These are phyloP conservation scores for Boletus sp. DNA, from an alignment of 1,284 basidiomycete species.

Conservation along the genomic window DNA sequence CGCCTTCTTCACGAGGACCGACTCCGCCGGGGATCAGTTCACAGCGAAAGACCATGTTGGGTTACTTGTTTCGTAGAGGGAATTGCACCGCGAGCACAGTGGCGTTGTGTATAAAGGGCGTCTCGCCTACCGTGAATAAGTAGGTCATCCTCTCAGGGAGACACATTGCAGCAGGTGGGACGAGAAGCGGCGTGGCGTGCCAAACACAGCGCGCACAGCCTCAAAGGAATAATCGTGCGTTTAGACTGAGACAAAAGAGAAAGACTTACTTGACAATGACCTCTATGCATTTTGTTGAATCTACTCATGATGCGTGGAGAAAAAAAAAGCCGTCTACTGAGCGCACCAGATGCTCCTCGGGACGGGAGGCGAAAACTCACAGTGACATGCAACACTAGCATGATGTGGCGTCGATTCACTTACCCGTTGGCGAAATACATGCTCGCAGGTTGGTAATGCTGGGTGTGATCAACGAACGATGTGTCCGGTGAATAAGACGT, in stretches of 20 bases:
- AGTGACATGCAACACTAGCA: constrained; percentile 3
- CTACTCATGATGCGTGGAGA: constrained; percentile 64
- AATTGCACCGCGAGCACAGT: constrained; percentile 54
- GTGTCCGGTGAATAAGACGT: constrained; percentile 63
- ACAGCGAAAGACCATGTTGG: constrained; percentile 69
- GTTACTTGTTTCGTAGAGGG: constrained; percentile 56
- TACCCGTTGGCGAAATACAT: constrained; percentile 60
- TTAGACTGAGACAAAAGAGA: constrained; percentile 9
- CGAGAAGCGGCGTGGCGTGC: neutral
- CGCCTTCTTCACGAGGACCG: constrained; percentile 40
- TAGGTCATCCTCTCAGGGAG: constrained; percentile 43
- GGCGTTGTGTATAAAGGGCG: constrained; percentile 52
- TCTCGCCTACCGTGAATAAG: constrained; percentile 73
- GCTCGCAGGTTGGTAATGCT: constrained; percentile 56
- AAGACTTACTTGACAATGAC: constrained; percentile 51
- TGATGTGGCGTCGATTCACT: constrained; percentile 13
- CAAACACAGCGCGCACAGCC: constrained; percentile 4
- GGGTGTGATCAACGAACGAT: constrained; percentile 46
- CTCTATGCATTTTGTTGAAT: constrained; percentile 63
- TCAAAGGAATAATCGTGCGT: constrained; percentile 14
- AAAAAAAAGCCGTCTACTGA: neutral
- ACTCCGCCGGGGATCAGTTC: constrained; percentile 44
- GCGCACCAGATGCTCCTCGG: constrained; percentile 16
- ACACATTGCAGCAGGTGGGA: constrained; percentile 2
- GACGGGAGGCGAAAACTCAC: constrained; percentile 8